A percentile compares a stretch with the other conserved stretches of the same genome.
These are phyloP conservation scores for Arthroderma sp. DNA, from an alignment of 2,329 filamentous ascomycete species.

Conservation along the genomic window DNA sequence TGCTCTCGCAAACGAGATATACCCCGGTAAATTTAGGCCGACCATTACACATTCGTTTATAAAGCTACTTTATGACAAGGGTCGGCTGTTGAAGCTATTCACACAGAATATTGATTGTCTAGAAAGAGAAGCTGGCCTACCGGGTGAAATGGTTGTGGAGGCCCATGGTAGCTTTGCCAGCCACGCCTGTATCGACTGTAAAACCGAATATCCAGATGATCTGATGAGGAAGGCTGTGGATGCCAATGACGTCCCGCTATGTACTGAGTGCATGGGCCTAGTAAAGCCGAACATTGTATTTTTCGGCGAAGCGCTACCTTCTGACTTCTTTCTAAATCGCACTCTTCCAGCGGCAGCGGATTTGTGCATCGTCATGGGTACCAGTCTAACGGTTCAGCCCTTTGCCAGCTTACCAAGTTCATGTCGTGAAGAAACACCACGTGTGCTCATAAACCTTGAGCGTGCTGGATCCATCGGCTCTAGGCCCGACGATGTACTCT, in stretches of 20 bases:
- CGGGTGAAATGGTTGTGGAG: slow-evolving; percentile 69
- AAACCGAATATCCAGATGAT: slow-evolving; percentile 54
- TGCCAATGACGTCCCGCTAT: slow-evolving; percentile 56
- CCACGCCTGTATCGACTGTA: slow-evolving; percentile 86
- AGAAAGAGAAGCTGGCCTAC: slow-evolving; percentile 75
- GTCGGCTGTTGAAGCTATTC: slow-evolving; percentile 65
- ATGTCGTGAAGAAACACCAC: slow-evolving; percentile 49
- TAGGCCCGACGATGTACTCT: slow-evolving; percentile 68
- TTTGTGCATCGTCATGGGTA: slow-evolving; percentile 74
- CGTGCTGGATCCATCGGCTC: slow-evolving; percentile 65
- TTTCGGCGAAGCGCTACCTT: slow-evolving; percentile 65
- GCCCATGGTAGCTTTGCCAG: slow-evolving; percentile 90
- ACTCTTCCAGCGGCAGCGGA: slow-evolving; percentile 51
- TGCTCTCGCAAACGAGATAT: slow-evolving; percentile 77
- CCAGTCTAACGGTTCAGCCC: slow-evolving; percentile 74
- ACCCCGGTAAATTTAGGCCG: slow-evolving; percentile 76
- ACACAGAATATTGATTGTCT: slow-evolving; percentile 98
- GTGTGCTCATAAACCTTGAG: slow-evolving; percentile 80
- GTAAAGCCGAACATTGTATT: slow-evolving; percentile 95
- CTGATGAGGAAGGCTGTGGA: slow-evolving; percentile 59
- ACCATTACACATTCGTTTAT: slow-evolving; percentile 88
- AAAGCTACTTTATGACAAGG: slow-evolving; percentile 64
- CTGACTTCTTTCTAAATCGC: slow-evolving; percentile 49
- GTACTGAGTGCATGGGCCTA: slow-evolving; percentile 57
- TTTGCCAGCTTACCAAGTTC: slow-evolving; percentile 69